Conservation (phyloP, 192 early-diverging fungal genomes). For the Chytriomyces sp. region DNA sequence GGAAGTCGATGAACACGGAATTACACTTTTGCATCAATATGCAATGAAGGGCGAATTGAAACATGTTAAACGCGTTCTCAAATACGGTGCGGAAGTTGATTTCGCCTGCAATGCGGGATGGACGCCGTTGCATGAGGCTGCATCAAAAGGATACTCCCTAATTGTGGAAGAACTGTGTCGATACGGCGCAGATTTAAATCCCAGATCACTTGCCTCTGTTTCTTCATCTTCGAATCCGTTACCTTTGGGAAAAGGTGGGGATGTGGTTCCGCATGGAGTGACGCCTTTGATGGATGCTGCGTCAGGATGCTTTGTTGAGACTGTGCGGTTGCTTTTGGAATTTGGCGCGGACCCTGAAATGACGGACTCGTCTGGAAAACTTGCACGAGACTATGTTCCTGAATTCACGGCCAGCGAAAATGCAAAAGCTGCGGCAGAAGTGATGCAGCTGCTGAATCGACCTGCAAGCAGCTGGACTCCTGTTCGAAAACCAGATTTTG, state of each 20-base stretch:
- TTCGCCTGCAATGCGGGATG: slow-evolving; percentile 44
- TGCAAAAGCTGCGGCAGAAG: background rate
- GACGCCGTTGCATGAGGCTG: slow-evolving; percentile 61
- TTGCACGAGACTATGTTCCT: slow-evolving; percentile 32
- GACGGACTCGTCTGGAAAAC: slow-evolving; percentile 33
- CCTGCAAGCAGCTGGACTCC: slow-evolving; percentile 19
- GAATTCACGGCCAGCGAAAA: background rate
- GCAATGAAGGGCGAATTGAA: slow-evolving; percentile 43
- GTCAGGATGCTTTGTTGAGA: slow-evolving; percentile 29
- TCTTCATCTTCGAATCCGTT: background rate
- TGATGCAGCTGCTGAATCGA: slow-evolving; percentile 22
- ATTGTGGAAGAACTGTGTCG: slow-evolving; percentile 45
- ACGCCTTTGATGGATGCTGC: slow-evolving; percentile 57
- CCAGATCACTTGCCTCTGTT: background rate
- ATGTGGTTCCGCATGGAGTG: background rate
- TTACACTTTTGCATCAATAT: slow-evolving; percentile 51
- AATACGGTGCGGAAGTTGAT: slow-evolving; percentile 59
- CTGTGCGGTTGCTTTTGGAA: slow-evolving; percentile 44
- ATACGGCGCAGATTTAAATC: slow-evolving; percentile 56
- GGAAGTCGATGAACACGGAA: slow-evolving; percentile 43
- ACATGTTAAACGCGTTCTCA: slow-evolving; percentile 34
- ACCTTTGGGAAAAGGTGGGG: background rate
- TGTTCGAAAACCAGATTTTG: slow-evolving; percentile 24
- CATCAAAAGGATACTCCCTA: slow-evolving; percentile 37
- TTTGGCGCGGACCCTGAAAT: slow-evolving; percentile 51